Evolutionary conservation across 2,329 filamentous ascomycete genomes (phyloP).

Genomic region (Grosmannia clavigera): DNA sequence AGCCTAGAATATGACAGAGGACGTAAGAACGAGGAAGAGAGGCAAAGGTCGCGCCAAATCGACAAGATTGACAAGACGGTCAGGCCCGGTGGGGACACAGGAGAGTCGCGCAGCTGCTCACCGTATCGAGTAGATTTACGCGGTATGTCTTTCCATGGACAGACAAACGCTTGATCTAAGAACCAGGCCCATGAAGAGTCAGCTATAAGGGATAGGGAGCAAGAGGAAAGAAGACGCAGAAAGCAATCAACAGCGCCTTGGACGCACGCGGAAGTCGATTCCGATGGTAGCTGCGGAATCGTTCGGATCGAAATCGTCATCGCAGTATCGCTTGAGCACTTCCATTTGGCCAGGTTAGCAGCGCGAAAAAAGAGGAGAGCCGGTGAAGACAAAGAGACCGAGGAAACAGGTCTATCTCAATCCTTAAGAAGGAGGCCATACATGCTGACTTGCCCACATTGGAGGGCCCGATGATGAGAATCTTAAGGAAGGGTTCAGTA

Average conservation of each 20-base stretch:
- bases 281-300: constrained; percentile 42
- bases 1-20: constrained; percentile 17
- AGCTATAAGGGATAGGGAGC: neutral
- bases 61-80: too few species aligned
- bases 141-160: constrained; percentile 39
- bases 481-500: constrained; percentile 35
- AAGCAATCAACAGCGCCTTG: neutral
- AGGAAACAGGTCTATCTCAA: neutral
- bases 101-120: constrained; percentile 14
- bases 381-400: neutral
- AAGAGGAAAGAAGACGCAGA: neutral
- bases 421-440: constrained; percentile 18
- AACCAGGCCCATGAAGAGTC: neutral
- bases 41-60: neutral
- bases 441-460: constrained; percentile 43
- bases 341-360: neutral
- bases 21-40: neutral
- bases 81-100: neutral
- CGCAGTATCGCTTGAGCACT: constrained; percentile 43
- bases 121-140: constrained; percentile 40
- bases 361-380: neutral
- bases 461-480: constrained; percentile 42
- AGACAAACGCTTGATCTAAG: constrained; percentile 38
- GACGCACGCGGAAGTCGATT: constrained; percentile 40
- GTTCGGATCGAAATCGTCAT: constrained; percentile 44